Evolutionary conservation across 805 yeast species (phyloP), one percentile per base, ranked within the genome.

Genomic region (Cephaloascus fragrans): DNA sequence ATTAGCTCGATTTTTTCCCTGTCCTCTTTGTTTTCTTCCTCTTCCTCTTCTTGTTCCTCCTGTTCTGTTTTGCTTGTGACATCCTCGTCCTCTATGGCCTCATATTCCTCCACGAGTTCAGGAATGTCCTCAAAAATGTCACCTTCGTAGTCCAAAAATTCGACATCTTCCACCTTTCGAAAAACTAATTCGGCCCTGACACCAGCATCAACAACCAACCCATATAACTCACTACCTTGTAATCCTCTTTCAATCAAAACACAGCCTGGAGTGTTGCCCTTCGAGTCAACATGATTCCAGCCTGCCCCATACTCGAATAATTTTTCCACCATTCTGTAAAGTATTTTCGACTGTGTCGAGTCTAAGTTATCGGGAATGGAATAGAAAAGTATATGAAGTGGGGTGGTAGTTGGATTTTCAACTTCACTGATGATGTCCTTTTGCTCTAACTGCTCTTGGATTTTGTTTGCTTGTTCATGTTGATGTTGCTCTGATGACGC

Each of bases 281-380:
- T 73, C 42, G 67, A 71, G 55, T 88, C 94, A 2, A 78, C 64
- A 48, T 84, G 67, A 57, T 83, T 80, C 97, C 97, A 89, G 8
- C 94, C 95, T 0, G 95, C 96, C 20, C 97, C 97, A 54, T 77
- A 82, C 51, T 84, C 77, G 46, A 89, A 80, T 42, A 89, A 57
- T 17, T 66, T 69, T 20, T 75, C 74, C 42, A 86, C 77, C 77
- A 89, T 69, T 10, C 60, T 55, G 26, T 61, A 41, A 1, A 80
- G 69, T 1, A 75, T 64, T 40, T 76, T 83, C 0, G 59, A 67
- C 3, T 42, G 41, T 0, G 59, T 50, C 2, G 59, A 42, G 43
- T 75, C 73, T 3, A 29, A 18, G n/a, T n/a, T n/a, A 0, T 72
- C 70, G 2, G 71, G 70, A 10, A 81, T 48, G 34, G 74, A 65